These are phyloP conservation scores for Boletus fagicola DNA, from an alignment of 768 basidiomycete genomes.

Conservation along the genomic window DNA sequence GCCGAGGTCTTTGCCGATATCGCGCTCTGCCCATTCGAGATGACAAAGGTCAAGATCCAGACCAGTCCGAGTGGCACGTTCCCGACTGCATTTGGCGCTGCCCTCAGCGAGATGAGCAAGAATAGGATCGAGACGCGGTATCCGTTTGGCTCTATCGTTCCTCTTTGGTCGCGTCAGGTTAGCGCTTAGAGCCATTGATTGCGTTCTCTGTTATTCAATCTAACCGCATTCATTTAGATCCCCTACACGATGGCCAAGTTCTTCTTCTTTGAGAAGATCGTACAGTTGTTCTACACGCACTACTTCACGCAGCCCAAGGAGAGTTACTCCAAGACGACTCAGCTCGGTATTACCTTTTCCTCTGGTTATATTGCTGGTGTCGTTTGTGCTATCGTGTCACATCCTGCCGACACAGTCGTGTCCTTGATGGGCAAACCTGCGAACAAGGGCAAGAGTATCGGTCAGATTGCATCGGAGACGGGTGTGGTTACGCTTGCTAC, in stretches of 20 bases:
- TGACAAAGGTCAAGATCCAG: conserved; percentile 92
- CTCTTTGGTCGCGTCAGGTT: conserved; percentile 87
- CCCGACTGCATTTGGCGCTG: conserved; percentile 72
- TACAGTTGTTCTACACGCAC: conserved; percentile 82
- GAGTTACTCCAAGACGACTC: conserved; percentile 74
- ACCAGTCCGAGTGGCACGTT: conserved; percentile 73
- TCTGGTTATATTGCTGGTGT: conserved; percentile 96
- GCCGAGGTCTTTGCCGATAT: conserved; percentile 96
- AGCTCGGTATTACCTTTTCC: conserved; percentile 85
- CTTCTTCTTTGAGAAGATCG: conserved; percentile 92
- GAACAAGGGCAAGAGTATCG: conserved; percentile 79
- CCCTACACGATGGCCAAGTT: conserved; percentile 99
- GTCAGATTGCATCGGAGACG: conserved; percentile 68
- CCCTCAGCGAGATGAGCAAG: conserved; percentile 65
- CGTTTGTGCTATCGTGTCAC: conserved; percentile 93
- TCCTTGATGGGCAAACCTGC: conserved; percentile 89
- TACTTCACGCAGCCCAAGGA: conserved; percentile 81
- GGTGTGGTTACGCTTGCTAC: conserved; percentile 65
- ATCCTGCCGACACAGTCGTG: conserved; percentile 92
- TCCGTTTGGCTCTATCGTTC: conserved; percentile 82
- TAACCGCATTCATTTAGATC: conserved; percentile 49
- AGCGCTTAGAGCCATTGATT: conserved; percentile 3
- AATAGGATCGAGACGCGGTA: conserved; percentile 71
- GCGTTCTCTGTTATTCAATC: neutral
- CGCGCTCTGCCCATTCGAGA: conserved; percentile 92